Evolutionary conservation across 208 protist genomes (phyloP).

Genomic region (Entamoeba histolytica): DNA sequence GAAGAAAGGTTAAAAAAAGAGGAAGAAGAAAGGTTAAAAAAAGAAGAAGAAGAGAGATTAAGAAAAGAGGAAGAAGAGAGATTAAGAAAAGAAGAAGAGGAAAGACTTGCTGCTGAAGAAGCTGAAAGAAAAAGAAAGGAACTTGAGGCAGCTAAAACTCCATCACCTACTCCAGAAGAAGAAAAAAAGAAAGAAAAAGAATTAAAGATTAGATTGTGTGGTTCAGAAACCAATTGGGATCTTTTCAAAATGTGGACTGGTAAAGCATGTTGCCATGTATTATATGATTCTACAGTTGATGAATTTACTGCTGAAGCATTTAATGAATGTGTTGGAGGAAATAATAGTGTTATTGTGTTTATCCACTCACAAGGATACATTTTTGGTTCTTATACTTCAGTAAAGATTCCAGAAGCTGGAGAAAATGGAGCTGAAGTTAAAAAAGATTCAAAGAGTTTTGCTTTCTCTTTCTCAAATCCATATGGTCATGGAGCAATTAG

Average conservation of each 20-base stretch:
- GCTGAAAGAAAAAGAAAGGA: background rate
- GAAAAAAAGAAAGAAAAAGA: background rate
- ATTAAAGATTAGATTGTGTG: background rate
- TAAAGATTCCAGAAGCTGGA: background rate
- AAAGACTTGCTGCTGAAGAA: background rate
- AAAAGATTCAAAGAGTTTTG: background rate
- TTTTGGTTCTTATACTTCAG: background rate
- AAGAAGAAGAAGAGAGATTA: no score
- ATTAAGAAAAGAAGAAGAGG: background rate
- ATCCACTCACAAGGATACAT: background rate
- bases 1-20: no score
- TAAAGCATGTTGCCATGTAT: background rate
- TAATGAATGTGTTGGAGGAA: background rate
- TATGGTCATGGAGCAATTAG: background rate
- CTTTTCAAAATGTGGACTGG: background rate
- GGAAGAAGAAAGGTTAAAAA: no score
- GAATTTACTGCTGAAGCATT: background rate
- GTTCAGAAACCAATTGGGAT: background rate
- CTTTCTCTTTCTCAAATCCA: background rate
- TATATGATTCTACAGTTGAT: background rate
- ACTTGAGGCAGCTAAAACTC: background rate
- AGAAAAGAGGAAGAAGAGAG: no score
- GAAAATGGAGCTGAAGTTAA: background rate
- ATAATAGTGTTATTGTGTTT: background rate
- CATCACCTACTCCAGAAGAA: background rate